These are phyloP conservation scores for Logfia minima DNA, from an alignment of 129 eudicot species.

Conservation along the genomic window DNA sequence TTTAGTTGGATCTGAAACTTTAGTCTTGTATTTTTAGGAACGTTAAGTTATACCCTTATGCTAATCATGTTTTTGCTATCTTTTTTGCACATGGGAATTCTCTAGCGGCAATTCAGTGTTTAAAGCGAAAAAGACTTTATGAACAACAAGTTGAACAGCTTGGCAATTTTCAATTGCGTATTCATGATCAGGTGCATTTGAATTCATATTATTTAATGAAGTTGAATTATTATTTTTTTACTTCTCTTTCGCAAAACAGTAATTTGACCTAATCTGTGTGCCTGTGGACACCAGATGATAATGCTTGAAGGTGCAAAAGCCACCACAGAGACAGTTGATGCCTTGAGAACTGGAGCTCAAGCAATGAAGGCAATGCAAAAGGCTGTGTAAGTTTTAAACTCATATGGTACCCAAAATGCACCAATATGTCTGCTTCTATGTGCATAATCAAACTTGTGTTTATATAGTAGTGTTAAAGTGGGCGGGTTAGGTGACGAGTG, in stretches of 20 bases:
- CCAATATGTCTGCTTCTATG: neutral
- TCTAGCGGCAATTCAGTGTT: slow-evolving; percentile 57
- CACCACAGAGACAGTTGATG: slow-evolving; percentile 62
- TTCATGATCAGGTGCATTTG: slow-evolving; percentile 54
- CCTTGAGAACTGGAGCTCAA: slow-evolving; percentile 60
- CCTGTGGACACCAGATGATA: slow-evolving; percentile 39
- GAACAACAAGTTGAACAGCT: slow-evolving; percentile 62
- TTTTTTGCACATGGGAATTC: neutral
- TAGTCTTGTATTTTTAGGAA: neutral
- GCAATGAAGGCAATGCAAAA: slow-evolving; percentile 65
- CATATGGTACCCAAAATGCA: neutral
- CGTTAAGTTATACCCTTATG: neutral
- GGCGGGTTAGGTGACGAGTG: neutral
- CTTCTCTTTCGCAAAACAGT: neutral
- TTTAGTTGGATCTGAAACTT: neutral
- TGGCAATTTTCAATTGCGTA: slow-evolving; percentile 56
- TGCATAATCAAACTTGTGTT: neutral
- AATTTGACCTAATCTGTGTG: neutral
- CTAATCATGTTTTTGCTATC: neutral
- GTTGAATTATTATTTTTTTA: neutral
- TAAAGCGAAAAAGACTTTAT: slow-evolving; percentile 51
- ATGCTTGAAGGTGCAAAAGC: slow-evolving; percentile 72
- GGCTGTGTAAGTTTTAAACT: slow-evolving; percentile 21
- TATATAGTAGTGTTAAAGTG: neutral
- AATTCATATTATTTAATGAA: neutral